Conservation (phyloP, 1,284 basidiomycete species). For the Apiotrichum mycotoxinovorans region DNA sequence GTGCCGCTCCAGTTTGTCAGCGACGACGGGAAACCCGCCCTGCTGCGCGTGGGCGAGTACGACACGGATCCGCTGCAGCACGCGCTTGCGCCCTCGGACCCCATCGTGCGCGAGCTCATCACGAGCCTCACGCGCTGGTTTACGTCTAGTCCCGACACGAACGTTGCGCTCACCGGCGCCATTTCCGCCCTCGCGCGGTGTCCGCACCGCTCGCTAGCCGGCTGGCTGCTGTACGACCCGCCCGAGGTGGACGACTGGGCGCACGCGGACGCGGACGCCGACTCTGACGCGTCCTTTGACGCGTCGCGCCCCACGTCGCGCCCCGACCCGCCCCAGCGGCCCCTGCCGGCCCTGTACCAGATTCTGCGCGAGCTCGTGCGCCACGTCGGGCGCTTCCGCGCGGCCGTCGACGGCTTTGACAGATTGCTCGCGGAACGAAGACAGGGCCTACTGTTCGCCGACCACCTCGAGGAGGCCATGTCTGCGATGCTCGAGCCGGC, state of each 20-base stretch:
- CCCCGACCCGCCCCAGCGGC: neutral
- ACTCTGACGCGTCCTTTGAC: slow-evolving; percentile 25
- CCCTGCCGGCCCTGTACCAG: slow-evolving; percentile 66
- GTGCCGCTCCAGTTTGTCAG: slow-evolving; percentile 23
- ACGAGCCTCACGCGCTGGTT: slow-evolving; percentile 73
- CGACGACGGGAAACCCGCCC: slow-evolving; percentile 22
- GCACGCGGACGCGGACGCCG: slow-evolving; percentile 50
- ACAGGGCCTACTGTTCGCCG: slow-evolving; percentile 83
- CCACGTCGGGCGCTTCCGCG: slow-evolving; percentile 45
- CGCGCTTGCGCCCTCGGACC: slow-evolving; percentile 71
- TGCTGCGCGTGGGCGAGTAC: slow-evolving; percentile 18
- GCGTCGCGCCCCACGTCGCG: slow-evolving; percentile 1
- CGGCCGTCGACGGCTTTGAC: slow-evolving; percentile 66
- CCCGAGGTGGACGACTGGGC: slow-evolving; percentile 23
- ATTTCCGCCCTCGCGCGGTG: slow-evolving; percentile 73
- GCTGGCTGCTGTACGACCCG: slow-evolving; percentile 62
- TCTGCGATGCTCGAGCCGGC: slow-evolving; percentile 60
- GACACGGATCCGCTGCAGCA: slow-evolving; percentile 50
- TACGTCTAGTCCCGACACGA: slow-evolving; percentile 76
- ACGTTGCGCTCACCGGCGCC: slow-evolving; percentile 80
- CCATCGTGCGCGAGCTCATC: slow-evolving; percentile 68
- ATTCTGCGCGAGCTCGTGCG: slow-evolving; percentile 72
- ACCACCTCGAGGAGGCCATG: slow-evolving; percentile 87
- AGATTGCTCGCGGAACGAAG: slow-evolving; percentile 77
- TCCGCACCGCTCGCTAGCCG: slow-evolving; percentile 77